phyloP scores from a whole-genome alignment of 2,329 filamentous ascomycete species.

The Shiraia bambusicola region DNA sequence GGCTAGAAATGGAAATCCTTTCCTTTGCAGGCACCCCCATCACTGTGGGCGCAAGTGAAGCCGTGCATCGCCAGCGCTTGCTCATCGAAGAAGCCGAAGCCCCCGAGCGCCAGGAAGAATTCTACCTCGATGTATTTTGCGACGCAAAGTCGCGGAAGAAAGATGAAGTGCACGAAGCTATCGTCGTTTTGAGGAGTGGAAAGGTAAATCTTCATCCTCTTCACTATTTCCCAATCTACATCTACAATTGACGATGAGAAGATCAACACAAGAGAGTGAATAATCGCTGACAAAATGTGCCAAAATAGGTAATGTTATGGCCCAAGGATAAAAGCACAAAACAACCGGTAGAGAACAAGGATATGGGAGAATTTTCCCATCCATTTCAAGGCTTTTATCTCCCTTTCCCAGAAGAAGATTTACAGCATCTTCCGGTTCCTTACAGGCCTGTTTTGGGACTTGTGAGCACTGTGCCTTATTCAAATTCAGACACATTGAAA shows the following conservation, averaged over 20 bases:
- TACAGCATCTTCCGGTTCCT: conserved; percentile 39
- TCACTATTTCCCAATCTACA: not conserved
- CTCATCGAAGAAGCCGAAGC: conserved; percentile 52
- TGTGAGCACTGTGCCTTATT: conserved; percentile 49
- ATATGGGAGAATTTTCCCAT: conserved; percentile 40
- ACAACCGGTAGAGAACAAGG: conserved; percentile 25
- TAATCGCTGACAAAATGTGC: not conserved
- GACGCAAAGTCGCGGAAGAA: conserved; percentile 41
- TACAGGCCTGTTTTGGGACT: conserved; percentile 48
- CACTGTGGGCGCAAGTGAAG: conserved; percentile 53
- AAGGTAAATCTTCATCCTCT: conserved; percentile 38
- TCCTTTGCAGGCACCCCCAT: conserved; percentile 49
- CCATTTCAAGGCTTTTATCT: conserved; percentile 55
- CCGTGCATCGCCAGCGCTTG: conserved; percentile 51
- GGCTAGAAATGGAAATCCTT: conserved; percentile 30
- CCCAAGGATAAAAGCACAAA: conserved; percentile 39
- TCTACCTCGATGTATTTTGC: conserved; percentile 52
- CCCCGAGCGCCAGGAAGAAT: conserved; percentile 52
- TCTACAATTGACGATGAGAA: not conserved
- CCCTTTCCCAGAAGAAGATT: conserved; percentile 49
- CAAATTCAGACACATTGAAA: conserved; percentile 1
- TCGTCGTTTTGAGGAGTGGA: conserved; percentile 49
- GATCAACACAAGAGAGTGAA: not conserved
- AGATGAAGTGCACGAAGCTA: conserved; percentile 46
- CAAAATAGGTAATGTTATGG: conserved; percentile 35